These are phyloP conservation scores for Linnemannia elongata DNA, from an alignment of 192 early-diverging fungal species.

Conservation along the genomic window DNA sequence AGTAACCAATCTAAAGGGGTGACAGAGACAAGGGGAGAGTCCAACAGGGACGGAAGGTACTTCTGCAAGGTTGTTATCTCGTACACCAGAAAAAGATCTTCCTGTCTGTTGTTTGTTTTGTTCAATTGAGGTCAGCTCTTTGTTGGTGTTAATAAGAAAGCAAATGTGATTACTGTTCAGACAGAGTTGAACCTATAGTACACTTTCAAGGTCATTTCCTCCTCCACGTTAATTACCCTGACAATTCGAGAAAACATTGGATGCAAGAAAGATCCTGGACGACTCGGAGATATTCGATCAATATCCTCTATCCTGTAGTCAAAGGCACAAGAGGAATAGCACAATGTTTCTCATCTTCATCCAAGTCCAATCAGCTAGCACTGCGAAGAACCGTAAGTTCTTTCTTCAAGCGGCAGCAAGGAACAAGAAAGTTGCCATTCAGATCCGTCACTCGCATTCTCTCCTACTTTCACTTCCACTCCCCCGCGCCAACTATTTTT, in stretches of 20 bases:
- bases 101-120: not conserved
- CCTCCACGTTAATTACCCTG: not conserved
- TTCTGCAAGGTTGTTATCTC: not conserved
- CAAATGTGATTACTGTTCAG: too few relatives aligned
- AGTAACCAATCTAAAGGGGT: not conserved
- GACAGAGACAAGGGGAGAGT: too few relatives aligned
- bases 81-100: slow-evolving; percentile 2
- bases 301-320: too few relatives aligned
- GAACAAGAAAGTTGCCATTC: too few relatives aligned
- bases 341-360: too few relatives aligned
- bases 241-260: not conserved
- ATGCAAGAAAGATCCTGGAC: not conserved
- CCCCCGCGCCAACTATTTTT: too few relatives aligned
- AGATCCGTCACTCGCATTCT: too few relatives aligned
- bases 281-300: too few relatives aligned
- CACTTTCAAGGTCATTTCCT: not conserved
- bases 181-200: not conserved
- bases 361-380: too few relatives aligned
- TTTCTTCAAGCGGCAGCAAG: too few relatives aligned
- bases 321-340: too few relatives aligned
- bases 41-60: not conserved
- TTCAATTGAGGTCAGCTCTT: not conserved
- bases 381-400: too few relatives aligned
- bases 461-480: not conserved
- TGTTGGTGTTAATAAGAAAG: not conserved